Evolutionary conservation across 345 rosid species (phyloP).

Genomic region (Raphanus raphanistrum): DNA sequence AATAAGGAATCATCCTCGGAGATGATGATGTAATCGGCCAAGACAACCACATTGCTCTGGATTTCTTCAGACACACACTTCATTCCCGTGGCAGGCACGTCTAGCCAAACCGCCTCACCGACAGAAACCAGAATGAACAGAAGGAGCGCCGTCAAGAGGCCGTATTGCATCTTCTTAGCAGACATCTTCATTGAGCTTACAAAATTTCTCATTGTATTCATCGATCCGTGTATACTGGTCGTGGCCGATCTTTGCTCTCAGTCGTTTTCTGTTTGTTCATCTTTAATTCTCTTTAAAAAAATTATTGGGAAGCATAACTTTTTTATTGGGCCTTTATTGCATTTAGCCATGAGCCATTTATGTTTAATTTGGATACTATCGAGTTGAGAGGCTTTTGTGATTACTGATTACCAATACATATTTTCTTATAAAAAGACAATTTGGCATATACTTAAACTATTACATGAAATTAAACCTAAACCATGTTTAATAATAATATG

Average conservation of each 20-base stretch:
- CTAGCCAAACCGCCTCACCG: slow-evolving; percentile 67
- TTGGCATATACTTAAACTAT: not conserved
- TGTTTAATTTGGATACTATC: not conserved
- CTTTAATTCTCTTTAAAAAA: not conserved
- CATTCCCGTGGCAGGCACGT: slow-evolving; percentile 74
- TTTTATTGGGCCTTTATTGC: not conserved
- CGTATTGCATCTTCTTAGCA: not conserved
- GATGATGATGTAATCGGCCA: slow-evolving; percentile 71
- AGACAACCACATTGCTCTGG: slow-evolving; percentile 73
- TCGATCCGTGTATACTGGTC: slow-evolving; percentile 12
- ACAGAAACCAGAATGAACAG: not conserved
- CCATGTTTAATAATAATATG: not conserved
- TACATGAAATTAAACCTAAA: not conserved
- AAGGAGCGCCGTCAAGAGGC: not conserved
- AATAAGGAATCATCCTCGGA: slow-evolving; percentile 50
- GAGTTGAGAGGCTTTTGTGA: not conserved
- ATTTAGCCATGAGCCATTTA: not conserved
- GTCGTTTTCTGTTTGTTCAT: not conserved
- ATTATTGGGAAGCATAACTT: not conserved
- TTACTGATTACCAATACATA: not conserved
- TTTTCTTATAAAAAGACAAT: no score
- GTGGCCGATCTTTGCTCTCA: slow-evolving; percentile 12
- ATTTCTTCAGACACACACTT: slow-evolving; percentile 96
- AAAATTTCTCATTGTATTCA: slow-evolving; percentile 2
- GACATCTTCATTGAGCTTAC: slow-evolving; percentile 16